Conservation (phyloP, 768 basidiomycete genomes). For the Dioszegia aurantiaca region DNA sequence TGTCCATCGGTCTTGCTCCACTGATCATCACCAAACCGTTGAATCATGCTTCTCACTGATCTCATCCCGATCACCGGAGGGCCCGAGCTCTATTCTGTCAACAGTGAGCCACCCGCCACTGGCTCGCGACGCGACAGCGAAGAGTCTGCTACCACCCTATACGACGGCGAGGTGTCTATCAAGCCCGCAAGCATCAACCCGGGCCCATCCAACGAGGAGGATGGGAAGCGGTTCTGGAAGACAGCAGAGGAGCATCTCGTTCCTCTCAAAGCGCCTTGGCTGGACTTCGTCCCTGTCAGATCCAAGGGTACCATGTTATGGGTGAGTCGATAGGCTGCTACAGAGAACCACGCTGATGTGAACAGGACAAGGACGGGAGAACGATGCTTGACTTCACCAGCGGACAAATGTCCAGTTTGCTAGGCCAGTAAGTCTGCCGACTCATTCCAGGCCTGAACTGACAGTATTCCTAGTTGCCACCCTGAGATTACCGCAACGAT, state of each 20-base stretch:
- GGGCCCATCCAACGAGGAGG: neutral
- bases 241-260: slow-evolving; percentile 15
- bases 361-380: slow-evolving; percentile 24
- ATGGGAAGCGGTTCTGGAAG: slow-evolving; percentile 10
- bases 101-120: neutral
- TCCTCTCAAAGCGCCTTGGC: slow-evolving; percentile 17
- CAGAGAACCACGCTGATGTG: too few species aligned
- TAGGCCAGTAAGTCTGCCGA: slow-evolving; percentile 38
- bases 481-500: slow-evolving; percentile 33
- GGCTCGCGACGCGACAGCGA: neutral
- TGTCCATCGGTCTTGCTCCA: too few species aligned
- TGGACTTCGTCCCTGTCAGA: slow-evolving; percentile 15
- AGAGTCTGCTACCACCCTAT: too few species aligned
- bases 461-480: slow-evolving; percentile 22
- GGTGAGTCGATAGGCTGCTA: slow-evolving; percentile 13
- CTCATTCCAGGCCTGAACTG: neutral
- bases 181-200: too few species aligned
- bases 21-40: too few species aligned
- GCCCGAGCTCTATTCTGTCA: neutral
- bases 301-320: slow-evolving; percentile 20
- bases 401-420: slow-evolving; percentile 41
- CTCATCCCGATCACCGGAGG: neutral
- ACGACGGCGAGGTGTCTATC: too few species aligned
- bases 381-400: slow-evolving; percentile 41
- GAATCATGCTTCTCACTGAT: neutral